Percentiles rank a stretch among this genome's conserved stretches.
phyloP scores from a whole-genome alignment of 176 grass and related monocot genomes.

The Otatea glauca region DNA sequence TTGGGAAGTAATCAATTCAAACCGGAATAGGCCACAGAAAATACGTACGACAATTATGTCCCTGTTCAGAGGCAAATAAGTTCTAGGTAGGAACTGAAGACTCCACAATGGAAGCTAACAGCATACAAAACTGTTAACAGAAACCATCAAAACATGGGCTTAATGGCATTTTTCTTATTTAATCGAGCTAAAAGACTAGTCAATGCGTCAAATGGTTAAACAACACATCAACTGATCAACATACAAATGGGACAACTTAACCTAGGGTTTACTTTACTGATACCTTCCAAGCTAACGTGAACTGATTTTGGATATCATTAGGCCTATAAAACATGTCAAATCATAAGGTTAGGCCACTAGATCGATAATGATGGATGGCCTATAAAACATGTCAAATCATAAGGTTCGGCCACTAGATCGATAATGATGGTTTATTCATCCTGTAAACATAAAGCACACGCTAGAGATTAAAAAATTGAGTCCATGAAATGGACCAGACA shows the following conservation, averaged over 20 bases:
- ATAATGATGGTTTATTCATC: slow-evolving; percentile 33
- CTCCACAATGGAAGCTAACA: background rate
- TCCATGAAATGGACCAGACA: slow-evolving; percentile 7
- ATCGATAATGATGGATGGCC: slow-evolving; percentile 18
- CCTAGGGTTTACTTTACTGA: slow-evolving; percentile 19
- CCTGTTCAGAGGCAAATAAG: background rate
- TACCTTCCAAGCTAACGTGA: slow-evolving; percentile 45
- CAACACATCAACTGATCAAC: background rate
- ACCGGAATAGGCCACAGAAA: background rate
- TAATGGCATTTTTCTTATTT: background rate
- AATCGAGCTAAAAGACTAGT: background rate
- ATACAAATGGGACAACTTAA: slow-evolving; percentile 30
- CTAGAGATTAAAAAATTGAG: slow-evolving; percentile 6
- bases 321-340: background rate
- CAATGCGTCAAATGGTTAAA: slow-evolving; percentile 13
- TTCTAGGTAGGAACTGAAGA: background rate
- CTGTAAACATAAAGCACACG: slow-evolving; percentile 38
- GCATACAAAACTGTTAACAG: background rate
- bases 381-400: slow-evolving; percentile 30
- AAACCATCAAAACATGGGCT: slow-evolving; percentile 4
- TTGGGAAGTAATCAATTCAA: background rate
- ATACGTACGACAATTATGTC: background rate
- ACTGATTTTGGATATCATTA: slow-evolving; percentile 2
- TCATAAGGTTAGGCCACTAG: slow-evolving; percentile 29
- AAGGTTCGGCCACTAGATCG: slow-evolving; percentile 25